Evolutionary conservation across 257 asterid species (phyloP).

Genomic region (Ilex aquifolium): DNA sequence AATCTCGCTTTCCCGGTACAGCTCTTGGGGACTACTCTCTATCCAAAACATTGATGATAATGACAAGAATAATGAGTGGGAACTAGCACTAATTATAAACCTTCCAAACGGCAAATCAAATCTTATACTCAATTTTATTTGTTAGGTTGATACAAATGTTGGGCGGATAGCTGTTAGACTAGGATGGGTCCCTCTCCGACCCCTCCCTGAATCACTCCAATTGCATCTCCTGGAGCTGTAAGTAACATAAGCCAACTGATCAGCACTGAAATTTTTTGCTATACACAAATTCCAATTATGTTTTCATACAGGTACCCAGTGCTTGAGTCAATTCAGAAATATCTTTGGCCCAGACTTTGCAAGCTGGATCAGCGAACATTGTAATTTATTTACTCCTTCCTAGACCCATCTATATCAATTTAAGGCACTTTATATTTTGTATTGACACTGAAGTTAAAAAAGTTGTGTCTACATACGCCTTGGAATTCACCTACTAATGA

Average conservation of each 20-base stretch:
- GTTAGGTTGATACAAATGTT: constrained; percentile 94
- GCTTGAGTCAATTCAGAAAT: constrained; percentile 87
- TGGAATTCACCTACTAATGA: constrained; percentile 25
- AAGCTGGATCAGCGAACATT: constrained; percentile 84
- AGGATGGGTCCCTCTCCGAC: constrained; percentile 99
- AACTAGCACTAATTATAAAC: constrained; percentile 15
- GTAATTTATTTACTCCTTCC: constrained; percentile 33
- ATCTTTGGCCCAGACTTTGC: constrained; percentile 98
- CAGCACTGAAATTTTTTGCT: constrained; percentile 4
- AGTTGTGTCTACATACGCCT: constrained; percentile 9
- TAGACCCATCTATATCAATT: constrained; percentile 6
- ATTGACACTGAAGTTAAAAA: constrained; percentile 5
- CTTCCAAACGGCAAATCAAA: constrained; percentile 9
- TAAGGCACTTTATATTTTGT: constrained; percentile 9
- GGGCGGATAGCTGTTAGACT: constrained; percentile 95
- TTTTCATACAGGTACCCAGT: constrained; percentile 71
- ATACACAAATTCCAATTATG: constrained; percentile 18
- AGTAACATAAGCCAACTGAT: constrained; percentile 25
- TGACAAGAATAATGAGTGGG: background rate
- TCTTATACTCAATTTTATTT: constrained; percentile 22
- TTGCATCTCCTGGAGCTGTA: constrained; percentile 96
- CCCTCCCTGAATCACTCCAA: constrained; percentile 90
- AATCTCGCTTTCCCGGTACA: constrained; percentile 97
- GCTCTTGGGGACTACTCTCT: background rate
- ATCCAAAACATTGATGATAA: background rate